Evolutionary conservation across 2,329 filamentous ascomycete genomes (phyloP).

Genomic region (Parafenestella ontariensis): DNA sequence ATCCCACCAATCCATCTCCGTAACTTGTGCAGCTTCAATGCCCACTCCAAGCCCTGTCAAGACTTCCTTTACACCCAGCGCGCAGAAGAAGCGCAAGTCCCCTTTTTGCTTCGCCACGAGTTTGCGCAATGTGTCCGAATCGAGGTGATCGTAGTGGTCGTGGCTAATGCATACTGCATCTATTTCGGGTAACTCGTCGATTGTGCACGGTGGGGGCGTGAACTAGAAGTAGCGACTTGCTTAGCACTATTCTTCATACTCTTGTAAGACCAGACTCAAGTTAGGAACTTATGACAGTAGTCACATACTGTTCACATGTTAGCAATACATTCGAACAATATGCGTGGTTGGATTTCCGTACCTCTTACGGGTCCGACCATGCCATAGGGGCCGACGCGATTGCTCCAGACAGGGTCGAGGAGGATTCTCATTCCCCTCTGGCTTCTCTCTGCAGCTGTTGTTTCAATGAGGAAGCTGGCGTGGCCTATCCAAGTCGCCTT

Average conservation of each 20-base stretch:
- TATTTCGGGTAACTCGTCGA: conserved; percentile 59
- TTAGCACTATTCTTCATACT: too few relatives aligned
- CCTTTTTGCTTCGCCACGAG: conserved; percentile 49
- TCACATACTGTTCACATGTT: too few relatives aligned
- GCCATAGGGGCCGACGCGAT: conserved; percentile 56
- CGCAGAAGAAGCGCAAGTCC: conserved; percentile 53
- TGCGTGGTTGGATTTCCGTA: too few relatives aligned
- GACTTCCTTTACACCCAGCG: conserved; percentile 50
- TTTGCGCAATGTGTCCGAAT: conserved; percentile 54
- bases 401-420: conserved; percentile 62
- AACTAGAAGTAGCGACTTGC: too few relatives aligned
- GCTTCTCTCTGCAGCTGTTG: conserved; percentile 35
- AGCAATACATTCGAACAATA: too few relatives aligned
- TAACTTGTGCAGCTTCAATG: conserved; percentile 50
- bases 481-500: conserved; percentile 62
- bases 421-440: conserved; percentile 55
- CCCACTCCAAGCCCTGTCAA: conserved; percentile 47
- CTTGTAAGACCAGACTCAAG: too few relatives aligned
- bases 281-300: too few relatives aligned
- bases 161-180: conserved; percentile 62
- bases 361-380: conserved; percentile 59
- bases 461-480: conserved; percentile 58
- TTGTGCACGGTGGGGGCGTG: conserved; percentile 57
- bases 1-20: conserved; percentile 61
- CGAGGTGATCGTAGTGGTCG: conserved; percentile 65